Base-by-base conservation (phyloP, 768 basidiomycete species). In the Daedalea quercina region DNA sequence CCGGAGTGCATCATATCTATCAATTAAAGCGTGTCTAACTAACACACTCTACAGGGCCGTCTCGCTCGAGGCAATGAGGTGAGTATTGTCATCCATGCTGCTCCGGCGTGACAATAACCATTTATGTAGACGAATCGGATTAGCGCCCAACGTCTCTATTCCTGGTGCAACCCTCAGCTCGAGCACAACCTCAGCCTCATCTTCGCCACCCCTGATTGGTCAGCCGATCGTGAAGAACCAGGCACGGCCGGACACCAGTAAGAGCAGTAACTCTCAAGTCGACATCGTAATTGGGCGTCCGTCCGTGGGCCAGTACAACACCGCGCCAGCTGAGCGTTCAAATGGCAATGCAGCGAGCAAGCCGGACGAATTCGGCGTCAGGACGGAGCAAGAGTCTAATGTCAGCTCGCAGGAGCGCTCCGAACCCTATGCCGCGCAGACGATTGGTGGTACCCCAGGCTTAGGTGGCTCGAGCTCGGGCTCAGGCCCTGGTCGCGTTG, bases 1-100 rank as follows among this genome's bases (percentile, higher is more conserved):
- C 31, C 23, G 28, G 7, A 13, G 33, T 45, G 19, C 37, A 76
- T 67, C 25, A 15, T 45, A 2, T 26, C 17, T 31, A 31, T 31
- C 28, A 4, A 4, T 6, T 11, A 4, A 31, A 31, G 11, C 28
- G 31, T 25, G 20, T 22, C 50, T 46, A 43, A 53, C 28, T 35
- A n/a, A 54, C 13, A n/a, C n/a, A n/a, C n/a, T n/a, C n/a, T 53
- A 31, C 55, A 90, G 90, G 61, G 72, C 72, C 42, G 84, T 87
- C 8, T 90, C 88, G 1, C 70, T 76, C 17, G 87, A 90, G 66
- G 87, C 88, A 26, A 74, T 88, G 52, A 78, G 73, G 71, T 71
- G 53, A 2, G 57, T 33, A 12, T 50, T 2, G 50, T 24, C 12
- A 20, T 20, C 1, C 1, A 13, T n/a, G 15, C 48, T 52, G 24